Evolutionary conservation across 192 early-diverging fungal genomes (phyloP).

Genomic region (Coemansia sp.): DNA sequence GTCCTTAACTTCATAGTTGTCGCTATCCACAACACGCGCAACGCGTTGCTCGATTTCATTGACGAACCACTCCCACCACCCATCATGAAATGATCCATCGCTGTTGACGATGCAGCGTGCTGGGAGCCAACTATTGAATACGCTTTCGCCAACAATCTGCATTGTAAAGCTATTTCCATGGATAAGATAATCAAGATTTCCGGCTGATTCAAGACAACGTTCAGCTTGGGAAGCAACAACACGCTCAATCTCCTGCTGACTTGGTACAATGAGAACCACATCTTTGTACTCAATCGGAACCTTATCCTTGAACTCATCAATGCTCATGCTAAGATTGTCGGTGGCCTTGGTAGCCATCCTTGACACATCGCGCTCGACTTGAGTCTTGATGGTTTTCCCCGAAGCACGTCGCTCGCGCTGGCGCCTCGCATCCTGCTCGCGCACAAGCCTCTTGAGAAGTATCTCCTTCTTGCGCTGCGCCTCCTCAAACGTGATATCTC

Average conservation of each 20-base stretch:
- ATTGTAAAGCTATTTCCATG: constrained; percentile 4
- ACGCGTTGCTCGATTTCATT: constrained; percentile 6
- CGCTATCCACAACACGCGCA: neutral
- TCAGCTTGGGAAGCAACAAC: too few species aligned
- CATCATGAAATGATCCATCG: neutral
- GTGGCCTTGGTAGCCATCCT: constrained; percentile 1
- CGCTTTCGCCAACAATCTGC: constrained; percentile 1
- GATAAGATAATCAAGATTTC: neutral
- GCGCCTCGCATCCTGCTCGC: neutral
- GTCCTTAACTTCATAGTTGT: constrained; percentile 4
- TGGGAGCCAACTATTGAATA: neutral
- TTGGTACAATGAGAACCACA: neutral
- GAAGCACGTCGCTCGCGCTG: constrained; percentile 6
- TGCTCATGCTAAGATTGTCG: neutral
- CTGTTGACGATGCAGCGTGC: constrained; percentile 1
- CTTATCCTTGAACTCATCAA: neutral
- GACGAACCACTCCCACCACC: neutral
- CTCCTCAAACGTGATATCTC: neutral
- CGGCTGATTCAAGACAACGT: too few species aligned
- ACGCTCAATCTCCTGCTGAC: too few species aligned
- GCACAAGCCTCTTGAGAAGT: neutral
- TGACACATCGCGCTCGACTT: constrained; percentile 3
- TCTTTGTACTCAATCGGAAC: neutral
- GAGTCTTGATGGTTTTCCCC: neutral
- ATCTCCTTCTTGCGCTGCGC: neutral